These are phyloP conservation scores for Russula abietina DNA, from an alignment of 768 basidiomycete species.

Conservation along the genomic window DNA sequence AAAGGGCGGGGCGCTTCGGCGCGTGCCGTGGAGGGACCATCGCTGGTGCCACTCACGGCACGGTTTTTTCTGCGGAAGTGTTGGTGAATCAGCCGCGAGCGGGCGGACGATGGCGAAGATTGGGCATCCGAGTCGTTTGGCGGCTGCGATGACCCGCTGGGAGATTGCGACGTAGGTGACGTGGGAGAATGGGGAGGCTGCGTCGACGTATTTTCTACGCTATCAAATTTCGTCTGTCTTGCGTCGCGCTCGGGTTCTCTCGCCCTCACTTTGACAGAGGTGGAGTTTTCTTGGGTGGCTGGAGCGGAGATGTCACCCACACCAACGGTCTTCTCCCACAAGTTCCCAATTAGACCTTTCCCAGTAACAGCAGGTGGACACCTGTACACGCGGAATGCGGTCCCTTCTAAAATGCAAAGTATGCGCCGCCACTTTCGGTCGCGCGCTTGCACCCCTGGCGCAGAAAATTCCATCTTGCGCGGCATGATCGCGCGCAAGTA, in stretches of 20 bases:
- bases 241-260: conserved; percentile 27
- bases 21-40: background rate
- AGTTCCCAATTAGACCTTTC: conserved; percentile 48
- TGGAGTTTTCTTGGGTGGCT: conserved; percentile 26
- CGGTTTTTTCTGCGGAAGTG: conserved; percentile 17
- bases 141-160: background rate
- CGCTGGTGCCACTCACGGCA: background rate
- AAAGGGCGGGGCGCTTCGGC: conserved; percentile 10
- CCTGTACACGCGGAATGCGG: conserved; percentile 74
- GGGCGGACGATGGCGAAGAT: background rate
- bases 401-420: conserved; percentile 88
- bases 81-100: conserved; percentile 14
- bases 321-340: conserved; percentile 76
- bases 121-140: background rate
- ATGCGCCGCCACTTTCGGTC: conserved; percentile 91
- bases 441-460: conserved; percentile 78
- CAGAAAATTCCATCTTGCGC: conserved; percentile 87
- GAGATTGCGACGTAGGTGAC: background rate
- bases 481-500: conserved; percentile 78
- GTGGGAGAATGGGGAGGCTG: background rate
- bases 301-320: conserved; percentile 50
- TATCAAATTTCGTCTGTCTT: conserved; percentile 7
- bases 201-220: background rate
- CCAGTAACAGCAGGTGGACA: conserved; percentile 44
- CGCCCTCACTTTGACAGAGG: conserved; percentile 30